Base-by-base conservation (phyloP, 768 basidiomycete genomes). In the Mycena polygramma region DNA sequence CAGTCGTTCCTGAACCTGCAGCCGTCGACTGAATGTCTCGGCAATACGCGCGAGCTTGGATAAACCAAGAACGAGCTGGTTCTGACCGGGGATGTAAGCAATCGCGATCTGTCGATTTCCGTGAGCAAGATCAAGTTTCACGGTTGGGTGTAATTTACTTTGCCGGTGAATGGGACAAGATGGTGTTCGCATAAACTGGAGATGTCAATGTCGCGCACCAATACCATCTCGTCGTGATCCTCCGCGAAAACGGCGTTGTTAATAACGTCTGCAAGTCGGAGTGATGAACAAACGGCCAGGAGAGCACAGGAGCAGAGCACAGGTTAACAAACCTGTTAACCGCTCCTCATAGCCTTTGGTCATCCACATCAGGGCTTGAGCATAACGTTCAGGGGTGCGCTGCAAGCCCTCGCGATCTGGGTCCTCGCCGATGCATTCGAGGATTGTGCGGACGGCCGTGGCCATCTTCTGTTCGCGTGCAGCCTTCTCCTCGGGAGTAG, bases 201-300 rank as follows among this genome's bases (percentile, higher is more conserved):
- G 68, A 99, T 92, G 79, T 98, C 95, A 76, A 99, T 99, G 79
- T 99, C 97, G 69, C 94, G 90, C 65, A 99, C 97, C 68, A 99
- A 90, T 49, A 99, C 98, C 96, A 99, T 97, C 81, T 99, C 98
- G 76, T 99, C 98, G 84, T 99, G 98, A 81, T 99, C 96, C 81
- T 99, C 98, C 52, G 95, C 92, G 79, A 99, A 99, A 46, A 99
- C 90, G 67, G 98, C 98, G 85, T 97, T 95, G 82, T 98, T 98
- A 73, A 99, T 98, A 76, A 99, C 97, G 79, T 99, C 98, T 96
- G 78, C 15, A 46, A 14, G 63, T 68, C 64, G 68, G 62, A 48
- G 66, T 52, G 52, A 65, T 36, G 48, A 64, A 48, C 70, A 48
- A 57, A 59, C 57, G 68, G 61, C 62, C 48, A 41, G n/a, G 41